Base-by-base conservation (phyloP, 2,329 filamentous ascomycete genomes). In the Malbranchea zuffiana region DNA sequence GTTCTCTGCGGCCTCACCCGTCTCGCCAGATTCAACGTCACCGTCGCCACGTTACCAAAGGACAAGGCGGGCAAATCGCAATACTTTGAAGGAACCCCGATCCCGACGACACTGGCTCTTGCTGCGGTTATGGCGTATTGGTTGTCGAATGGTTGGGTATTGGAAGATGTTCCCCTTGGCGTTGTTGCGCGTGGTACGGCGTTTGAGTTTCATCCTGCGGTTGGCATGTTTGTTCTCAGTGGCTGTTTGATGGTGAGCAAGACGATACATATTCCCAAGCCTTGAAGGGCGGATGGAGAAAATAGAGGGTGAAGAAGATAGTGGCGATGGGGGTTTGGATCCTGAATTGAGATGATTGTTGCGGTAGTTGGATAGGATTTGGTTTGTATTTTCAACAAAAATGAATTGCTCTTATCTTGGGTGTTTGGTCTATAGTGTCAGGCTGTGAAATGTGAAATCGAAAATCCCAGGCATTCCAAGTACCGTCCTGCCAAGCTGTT, bases 51-150 rank as follows among this genome's bases (percentile, higher is more conserved):
- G 49, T 74, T 98, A 8, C 90, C 90, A 44, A 95, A 96, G 64
- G 90, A 98, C 57, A 80, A 78, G 32, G 75, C 74, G 0, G 90
- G 90, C 49, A 98, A 98, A 67, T 85, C 82, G 42, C 75, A 82
- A 55, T 98, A 93, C 65, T 98, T 98, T 50, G 90, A 98, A 65
- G 90, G 90, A 50, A 93, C 88, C 0, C 90, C 90, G 1, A 95
- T 96, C 52, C 90, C 90, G 1, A 96, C 86, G 3, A 87, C 82
- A 16, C 68, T 96, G 16, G 78, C 72, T 2, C 77, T 93, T 48
- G 85, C 84, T 44, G 75, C 71, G 10, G 52, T 93, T 40, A 94
- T 96, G 83, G 83, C 80, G 19, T 94, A 80, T 63, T 96, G 86
- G 81, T 74, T 92, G 19, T 77, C 72, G 39, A 71, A 84, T 48